Evolutionary conservation across 2,329 filamentous ascomycete species (phyloP).

Genomic region (Calonectria honghensis): DNA sequence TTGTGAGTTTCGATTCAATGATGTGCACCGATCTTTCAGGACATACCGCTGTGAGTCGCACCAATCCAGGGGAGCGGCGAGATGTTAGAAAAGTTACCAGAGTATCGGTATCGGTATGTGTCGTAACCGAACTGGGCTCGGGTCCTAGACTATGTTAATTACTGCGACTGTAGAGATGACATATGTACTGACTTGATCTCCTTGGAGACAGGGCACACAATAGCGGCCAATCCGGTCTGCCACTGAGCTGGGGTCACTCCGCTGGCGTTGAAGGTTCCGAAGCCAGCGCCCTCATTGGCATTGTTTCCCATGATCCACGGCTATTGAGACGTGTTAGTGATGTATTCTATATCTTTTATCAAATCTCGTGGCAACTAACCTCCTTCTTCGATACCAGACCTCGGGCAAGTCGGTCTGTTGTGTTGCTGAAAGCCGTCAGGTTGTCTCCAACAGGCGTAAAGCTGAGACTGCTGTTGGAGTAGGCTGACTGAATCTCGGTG

Average conservation of each 20-base stretch:
- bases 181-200: constrained; percentile 38
- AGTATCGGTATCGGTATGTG: constrained; percentile 65
- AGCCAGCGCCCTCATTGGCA: constrained; percentile 43
- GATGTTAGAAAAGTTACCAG: constrained; percentile 63
- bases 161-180: no score
- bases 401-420: constrained; percentile 38
- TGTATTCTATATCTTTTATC: not conserved
- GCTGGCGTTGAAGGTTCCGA: constrained; percentile 38
- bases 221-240: constrained; percentile 35
- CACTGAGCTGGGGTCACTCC: constrained; percentile 35
- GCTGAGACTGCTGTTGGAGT: constrained; percentile 34
- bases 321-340: constrained; percentile 6
- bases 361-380: not conserved
- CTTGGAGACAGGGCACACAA: constrained; percentile 38
- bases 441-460: constrained; percentile 44
- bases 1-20: not conserved
- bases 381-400: constrained; percentile 44
- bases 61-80: constrained; percentile 63
- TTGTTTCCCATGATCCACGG: constrained; percentile 45
- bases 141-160: constrained; percentile 26
- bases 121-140: constrained; percentile 42
- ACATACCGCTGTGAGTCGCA: constrained; percentile 55
- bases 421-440: constrained; percentile 40
- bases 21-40: not conserved
- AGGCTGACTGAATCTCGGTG: constrained; percentile 31